A percentile compares a stretch with the other conserved stretches of the same genome.
Evolutionary conservation across 78 protist species (phyloP).

Genomic region (Dictyostelium purpureum): DNA sequence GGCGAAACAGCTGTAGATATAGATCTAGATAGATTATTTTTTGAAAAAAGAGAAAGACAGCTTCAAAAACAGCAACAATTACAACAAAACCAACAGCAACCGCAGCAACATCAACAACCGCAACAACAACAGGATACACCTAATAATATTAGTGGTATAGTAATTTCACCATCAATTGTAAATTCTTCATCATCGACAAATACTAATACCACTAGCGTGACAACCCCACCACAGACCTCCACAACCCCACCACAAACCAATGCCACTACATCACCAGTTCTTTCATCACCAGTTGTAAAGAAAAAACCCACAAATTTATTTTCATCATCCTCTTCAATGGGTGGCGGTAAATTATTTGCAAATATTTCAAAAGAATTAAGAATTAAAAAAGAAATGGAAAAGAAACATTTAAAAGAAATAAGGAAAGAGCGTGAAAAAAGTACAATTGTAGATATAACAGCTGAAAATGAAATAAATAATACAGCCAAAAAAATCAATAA

Average conservation of each 20-base stretch:
- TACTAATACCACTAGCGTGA: background rate
- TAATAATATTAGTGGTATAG: no score
- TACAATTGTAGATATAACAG: no score
- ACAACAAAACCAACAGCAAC: no score
- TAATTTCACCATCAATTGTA: no score
- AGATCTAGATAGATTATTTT: slow-evolving; percentile 70
- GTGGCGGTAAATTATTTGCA: background rate
- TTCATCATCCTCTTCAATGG: background rate
- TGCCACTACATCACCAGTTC: background rate
- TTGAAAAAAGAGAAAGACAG: slow-evolving; percentile 56
- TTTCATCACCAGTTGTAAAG: background rate
- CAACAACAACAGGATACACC: no score
- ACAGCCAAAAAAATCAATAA: background rate
- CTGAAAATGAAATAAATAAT: slow-evolving; percentile 4
- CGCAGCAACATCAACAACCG: no score
- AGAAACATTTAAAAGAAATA: background rate
- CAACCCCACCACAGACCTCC: background rate
- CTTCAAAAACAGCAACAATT: background rate
- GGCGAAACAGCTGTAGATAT: slow-evolving; percentile 67
- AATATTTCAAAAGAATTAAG: background rate
- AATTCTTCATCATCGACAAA: no score
- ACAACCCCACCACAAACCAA: no score
- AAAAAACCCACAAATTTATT: background rate
- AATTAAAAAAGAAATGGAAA: slow-evolving; percentile 1
- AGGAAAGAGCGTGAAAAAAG: slow-evolving; percentile 12